Evolutionary conservation across 2,329 filamentous ascomycete species (phyloP), one percentile per base, ranked within the genome.

Genomic region (Ophiostoma angusticollis): DNA sequence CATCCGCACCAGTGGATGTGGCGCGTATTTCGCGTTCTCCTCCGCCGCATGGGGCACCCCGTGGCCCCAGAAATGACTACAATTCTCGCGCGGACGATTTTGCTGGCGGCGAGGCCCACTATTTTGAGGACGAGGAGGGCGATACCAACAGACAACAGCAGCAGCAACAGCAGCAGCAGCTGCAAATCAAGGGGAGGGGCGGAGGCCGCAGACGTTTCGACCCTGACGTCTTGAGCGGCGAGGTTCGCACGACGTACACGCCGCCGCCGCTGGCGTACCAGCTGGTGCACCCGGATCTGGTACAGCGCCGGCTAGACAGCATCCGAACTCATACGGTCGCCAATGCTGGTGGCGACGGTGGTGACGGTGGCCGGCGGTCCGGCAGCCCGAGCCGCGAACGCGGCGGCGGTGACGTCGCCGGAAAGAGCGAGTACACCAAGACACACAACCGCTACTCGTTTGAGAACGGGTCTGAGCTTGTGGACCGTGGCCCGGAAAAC

Each of bases 401-500:
- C 18, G 39, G 36, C 5, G 18, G 31, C 11, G n/a, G 37, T 3
- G 40, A 31, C 12, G 32, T 28, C n/a, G 64, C 16, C 9, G 24
- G 24, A 19, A 14, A 31, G 13, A 37, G 42, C 37, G 35, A 44
- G 16, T 48, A 47, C 32, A 63, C 46, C 71, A 70, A 55, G 62
- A 45, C 74, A 37, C 73, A 73, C 58, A 76, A 82, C 53, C 68
- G 81, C 23, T 85, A 84, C 54, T 80, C 78, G 0, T 86, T 86
- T 49, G 80, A 85, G 54, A 63, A 77, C 40, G 68, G 65, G 1
- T 73, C 78, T 43, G 52, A 58, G 6, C 74, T 86, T 39, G 79
- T 86, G 31, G 80, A 86, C 54, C 68, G 78, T 39, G 82, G 81
- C 12, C 74, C 74, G 13, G 82, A 86, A 54, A 74, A 78, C 27